Evolutionary conservation across 169 alveolate species (phyloP).

Genomic region (Cryptosporidium baileyi): DNA sequence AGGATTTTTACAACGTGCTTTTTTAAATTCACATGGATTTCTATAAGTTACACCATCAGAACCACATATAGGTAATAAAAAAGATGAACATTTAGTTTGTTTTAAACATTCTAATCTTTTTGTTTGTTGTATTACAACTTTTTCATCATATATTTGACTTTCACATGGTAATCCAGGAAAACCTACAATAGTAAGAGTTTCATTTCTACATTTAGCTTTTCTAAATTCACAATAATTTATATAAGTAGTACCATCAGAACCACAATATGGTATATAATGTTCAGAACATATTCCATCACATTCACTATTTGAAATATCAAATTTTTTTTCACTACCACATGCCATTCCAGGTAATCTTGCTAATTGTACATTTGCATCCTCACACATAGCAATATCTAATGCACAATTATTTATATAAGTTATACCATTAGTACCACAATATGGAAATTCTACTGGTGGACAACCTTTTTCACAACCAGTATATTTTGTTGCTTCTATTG

Average conservation of each 20-base stretch:
- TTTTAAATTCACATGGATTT: conserved; percentile 47
- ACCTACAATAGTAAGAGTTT: conserved; percentile 55
- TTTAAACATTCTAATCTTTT: conserved; percentile 26
- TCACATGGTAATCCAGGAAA: conserved; percentile 68
- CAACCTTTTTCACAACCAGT: conserved; percentile 65
- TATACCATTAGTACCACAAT: conserved; percentile 58
- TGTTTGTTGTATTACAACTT: conserved; percentile 11
- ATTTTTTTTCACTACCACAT: conserved; percentile 51
- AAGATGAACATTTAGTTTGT: conserved; percentile 9
- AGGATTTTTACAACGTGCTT: conserved; percentile 56
- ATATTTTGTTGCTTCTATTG: conserved; percentile 62
- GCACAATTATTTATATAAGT: conserved; percentile 57
- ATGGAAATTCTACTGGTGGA: conserved; percentile 64
- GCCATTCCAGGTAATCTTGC: conserved; percentile 68
- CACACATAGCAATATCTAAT: conserved; percentile 43
- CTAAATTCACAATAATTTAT: conserved; percentile 57
- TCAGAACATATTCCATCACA: conserved; percentile 62
- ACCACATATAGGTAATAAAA: conserved; percentile 51
- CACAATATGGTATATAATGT: conserved; percentile 65
- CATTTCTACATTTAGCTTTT: conserved; percentile 31
- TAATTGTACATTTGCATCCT: conserved; percentile 34
- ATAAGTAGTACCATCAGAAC: conserved; percentile 37
- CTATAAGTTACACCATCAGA: conserved; percentile 64
- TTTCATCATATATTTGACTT: conserved; percentile 58
- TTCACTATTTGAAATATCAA: background rate